Evolutionary conservation across 495 filamentous ascomycete genomes (phyloP), one percentile per base, ranked within the genome.

Genomic region (Neurospora pannonica): DNA sequence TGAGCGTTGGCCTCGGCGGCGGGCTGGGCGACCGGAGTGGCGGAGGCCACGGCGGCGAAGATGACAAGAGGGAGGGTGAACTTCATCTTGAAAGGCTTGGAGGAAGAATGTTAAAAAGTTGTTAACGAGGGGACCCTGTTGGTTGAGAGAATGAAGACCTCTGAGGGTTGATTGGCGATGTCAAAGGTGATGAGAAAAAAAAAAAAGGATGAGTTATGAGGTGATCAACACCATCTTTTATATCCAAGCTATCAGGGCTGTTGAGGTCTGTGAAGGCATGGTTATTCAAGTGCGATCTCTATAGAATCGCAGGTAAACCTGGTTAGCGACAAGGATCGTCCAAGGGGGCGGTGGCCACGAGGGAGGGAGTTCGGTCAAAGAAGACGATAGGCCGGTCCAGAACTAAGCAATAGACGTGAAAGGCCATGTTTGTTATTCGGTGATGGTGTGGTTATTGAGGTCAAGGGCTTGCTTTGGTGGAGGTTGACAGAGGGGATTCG

Each of bases 41-140:
- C 78, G 13, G 77, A 75, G 70, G 74, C 74, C 31, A 74, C 73
- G 67, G 79, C 72, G 76, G 81, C 75, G 62, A 85, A 73, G 78
- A 82, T 28, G 77, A 75, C 72, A 71, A 85, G 11, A 74, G 80
- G 75, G 73, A 77, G 72, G 38, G 81, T 75, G 72, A 80, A 78
- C 80, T 84, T 83, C 84, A 85, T 85, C 72, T 31, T 84, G 77
- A 70, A 38, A 40, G 71, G 21, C 70, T 37, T 75, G 37, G 34
- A 38, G 7, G 48, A 60, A 62, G 73, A 40, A 46, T 39, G 60
- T 70, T 75, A 73, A 39, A 62, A 54, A 43, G 11, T 15, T 43
- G 42, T 43, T 19, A 43, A 43, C 42, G 42, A 43, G n/a, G 19
- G 19, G 42, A 43, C 42, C 40, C 42, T 43, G 42, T 46, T 71